phyloP scores from a whole-genome alignment of 306 rosid genomes.

The Erythrophleum fordii region DNA sequence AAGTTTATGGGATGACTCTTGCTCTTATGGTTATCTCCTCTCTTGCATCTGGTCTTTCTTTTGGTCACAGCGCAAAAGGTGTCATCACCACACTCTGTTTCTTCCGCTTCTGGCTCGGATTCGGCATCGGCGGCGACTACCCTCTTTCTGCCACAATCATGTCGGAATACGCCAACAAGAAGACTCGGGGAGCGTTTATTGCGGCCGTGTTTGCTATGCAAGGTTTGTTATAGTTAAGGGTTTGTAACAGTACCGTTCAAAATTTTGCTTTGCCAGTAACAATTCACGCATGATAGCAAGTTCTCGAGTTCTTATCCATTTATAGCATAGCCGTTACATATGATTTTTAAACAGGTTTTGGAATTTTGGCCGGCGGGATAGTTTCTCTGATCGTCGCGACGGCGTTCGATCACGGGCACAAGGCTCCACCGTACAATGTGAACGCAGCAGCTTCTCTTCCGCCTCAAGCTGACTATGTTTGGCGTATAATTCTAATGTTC shows the following conservation, averaged over 20 bases:
- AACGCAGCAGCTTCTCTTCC: conserved; percentile 19
- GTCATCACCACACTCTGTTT: conserved; percentile 56
- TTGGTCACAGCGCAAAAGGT: conserved; percentile 33
- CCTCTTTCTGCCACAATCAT: conserved; percentile 63
- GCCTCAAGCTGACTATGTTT: conserved; percentile 47
- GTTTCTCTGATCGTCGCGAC: conserved; percentile 41
- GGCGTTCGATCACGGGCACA: neutral
- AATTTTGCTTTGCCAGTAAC: too few species aligned
- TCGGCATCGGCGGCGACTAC: conserved; percentile 59
- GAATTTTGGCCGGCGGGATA: conserved; percentile 44
- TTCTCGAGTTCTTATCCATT: too few species aligned
- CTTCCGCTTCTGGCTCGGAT: conserved; percentile 60
- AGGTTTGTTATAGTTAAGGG: conserved; percentile 23
- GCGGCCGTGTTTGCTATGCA: conserved; percentile 60
- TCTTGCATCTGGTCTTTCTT: conserved; percentile 52
- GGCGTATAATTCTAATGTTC: conserved; percentile 55
- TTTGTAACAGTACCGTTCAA: too few species aligned
- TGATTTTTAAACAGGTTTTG: conserved; percentile 31
- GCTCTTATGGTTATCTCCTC: conserved; percentile 50
- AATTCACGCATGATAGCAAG: too few species aligned
- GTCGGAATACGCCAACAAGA: conserved; percentile 55
- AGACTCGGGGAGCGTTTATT: conserved; percentile 48
- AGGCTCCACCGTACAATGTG: conserved; percentile 2
- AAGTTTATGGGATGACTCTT: conserved; percentile 54
- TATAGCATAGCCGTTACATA: neutral